phyloP scores from a whole-genome alignment of 345 rosid species.

The Lepidium africanum region DNA sequence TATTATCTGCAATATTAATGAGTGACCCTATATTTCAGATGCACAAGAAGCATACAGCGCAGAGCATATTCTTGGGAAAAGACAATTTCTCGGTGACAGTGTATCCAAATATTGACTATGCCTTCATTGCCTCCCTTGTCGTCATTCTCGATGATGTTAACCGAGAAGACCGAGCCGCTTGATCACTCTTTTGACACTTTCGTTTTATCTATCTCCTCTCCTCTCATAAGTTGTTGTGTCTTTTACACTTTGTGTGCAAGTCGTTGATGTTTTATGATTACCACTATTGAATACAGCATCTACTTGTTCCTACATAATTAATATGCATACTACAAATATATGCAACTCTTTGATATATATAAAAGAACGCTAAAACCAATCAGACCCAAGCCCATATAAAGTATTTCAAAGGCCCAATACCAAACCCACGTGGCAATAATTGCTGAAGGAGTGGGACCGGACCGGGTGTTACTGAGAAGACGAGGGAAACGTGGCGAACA shows the following conservation, averaged over 20 bases:
- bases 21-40: neutral
- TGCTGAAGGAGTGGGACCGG: conserved; percentile 1
- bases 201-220: no score
- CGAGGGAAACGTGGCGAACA: conserved; percentile 22
- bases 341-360: neutral
- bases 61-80: conserved; percentile 33
- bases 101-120: conserved; percentile 35
- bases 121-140: conserved; percentile 35
- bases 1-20: no score
- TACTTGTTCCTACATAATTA: no score
- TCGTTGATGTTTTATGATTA: neutral
- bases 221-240: no score
- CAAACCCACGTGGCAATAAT: neutral
- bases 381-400: neutral
- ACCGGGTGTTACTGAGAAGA: conserved; percentile 14
- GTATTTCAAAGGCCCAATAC: neutral
- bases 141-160: conserved; percentile 43
- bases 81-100: conserved; percentile 37
- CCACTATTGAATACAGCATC: neutral
- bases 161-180: conserved; percentile 20
- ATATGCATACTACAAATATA: no score
- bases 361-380: neutral
- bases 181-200: neutral
- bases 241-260: no score
- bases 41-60: conserved; percentile 34